These are phyloP conservation scores for Oryza longistaminata DNA, from an alignment of 176 grass and related monocot genomes.

Conservation along the genomic window DNA sequence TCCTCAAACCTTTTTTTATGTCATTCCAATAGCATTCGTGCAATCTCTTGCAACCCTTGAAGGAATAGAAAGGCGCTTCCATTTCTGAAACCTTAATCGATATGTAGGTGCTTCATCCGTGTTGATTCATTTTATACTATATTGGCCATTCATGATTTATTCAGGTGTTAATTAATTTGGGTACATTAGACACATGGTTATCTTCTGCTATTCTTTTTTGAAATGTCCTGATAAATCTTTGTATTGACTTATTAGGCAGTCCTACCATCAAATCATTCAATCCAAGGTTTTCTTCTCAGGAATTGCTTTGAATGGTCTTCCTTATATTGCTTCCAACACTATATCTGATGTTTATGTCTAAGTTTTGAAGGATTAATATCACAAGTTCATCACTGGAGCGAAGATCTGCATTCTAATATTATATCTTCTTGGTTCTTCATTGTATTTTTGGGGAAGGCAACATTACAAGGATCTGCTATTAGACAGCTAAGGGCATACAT, in stretches of 20 bases:
- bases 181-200: not conserved
- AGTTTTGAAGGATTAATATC: conserved; percentile 84
- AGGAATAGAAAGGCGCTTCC: conserved; percentile 72
- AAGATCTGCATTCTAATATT: conserved; percentile 82
- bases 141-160: conserved; percentile 20
- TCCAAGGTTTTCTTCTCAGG: conserved; percentile 98
- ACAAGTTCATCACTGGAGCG: conserved; percentile 76
- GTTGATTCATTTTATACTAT: not conserved
- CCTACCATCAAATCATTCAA: conserved; percentile 73
- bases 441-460: conserved; percentile 81
- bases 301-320: conserved; percentile 92
- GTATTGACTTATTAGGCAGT: conserved; percentile 51
- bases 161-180: conserved; percentile 10
- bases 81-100: conserved; percentile 84
- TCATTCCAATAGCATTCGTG: conserved; percentile 75
- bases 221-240: conserved; percentile 30
- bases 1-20: conserved; percentile 92
- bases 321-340: conserved; percentile 85
- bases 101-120: conserved; percentile 48
- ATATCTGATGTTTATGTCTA: conserved; percentile 99
- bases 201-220: conserved; percentile 19
- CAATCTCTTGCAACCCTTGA: conserved; percentile 91
- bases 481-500: conserved; percentile 73
- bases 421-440: conserved; percentile 90
- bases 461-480: conserved; percentile 75